These are phyloP conservation scores for Terana coerulea DNA, from an alignment of 768 basidiomycete genomes.

Conservation along the genomic window DNA sequence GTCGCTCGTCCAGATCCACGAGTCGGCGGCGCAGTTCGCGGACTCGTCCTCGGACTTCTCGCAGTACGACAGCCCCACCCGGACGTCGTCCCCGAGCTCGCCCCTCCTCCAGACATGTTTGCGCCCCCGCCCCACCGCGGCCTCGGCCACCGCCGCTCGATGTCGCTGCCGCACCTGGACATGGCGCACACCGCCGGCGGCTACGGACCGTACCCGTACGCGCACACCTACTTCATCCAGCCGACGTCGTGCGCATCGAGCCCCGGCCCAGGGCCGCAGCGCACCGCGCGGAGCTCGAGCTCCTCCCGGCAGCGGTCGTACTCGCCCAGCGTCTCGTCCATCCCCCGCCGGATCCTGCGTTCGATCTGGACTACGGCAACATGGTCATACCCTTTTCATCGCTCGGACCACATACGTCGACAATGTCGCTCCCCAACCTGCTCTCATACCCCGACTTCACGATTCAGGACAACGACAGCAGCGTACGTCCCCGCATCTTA, in stretches of 20 bases:
- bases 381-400: background rate
- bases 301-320: slow-evolving; percentile 6
- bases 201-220: slow-evolving; percentile 4
- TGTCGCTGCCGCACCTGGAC: slow-evolving; percentile 12
- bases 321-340: slow-evolving; percentile 5
- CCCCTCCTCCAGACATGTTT: background rate
- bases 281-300: background rate
- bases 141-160: slow-evolving; percentile 8
- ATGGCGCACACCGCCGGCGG: background rate
- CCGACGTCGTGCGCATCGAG: slow-evolving; percentile 13
- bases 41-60: background rate
- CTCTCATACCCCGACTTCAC: background rate
- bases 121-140: background rate
- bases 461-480: background rate
- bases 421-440: slow-evolving; percentile 10
- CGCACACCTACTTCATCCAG: slow-evolving; percentile 15
- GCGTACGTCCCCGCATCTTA: slow-evolving; percentile 1
- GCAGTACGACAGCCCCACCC: slow-evolving; percentile 10
- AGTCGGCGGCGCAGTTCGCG: background rate
- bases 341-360: slow-evolving; percentile 18
- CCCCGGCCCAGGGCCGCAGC: slow-evolving; percentile 8
- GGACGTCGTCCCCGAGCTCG: slow-evolving; percentile 11
- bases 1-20: slow-evolving; percentile 16
- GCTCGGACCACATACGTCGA: background rate
- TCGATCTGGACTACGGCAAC: slow-evolving; percentile 12